Evolutionary conservation across 2,329 filamentous ascomycete species (phyloP).

Genomic region (Apiospora hydei): DNA sequence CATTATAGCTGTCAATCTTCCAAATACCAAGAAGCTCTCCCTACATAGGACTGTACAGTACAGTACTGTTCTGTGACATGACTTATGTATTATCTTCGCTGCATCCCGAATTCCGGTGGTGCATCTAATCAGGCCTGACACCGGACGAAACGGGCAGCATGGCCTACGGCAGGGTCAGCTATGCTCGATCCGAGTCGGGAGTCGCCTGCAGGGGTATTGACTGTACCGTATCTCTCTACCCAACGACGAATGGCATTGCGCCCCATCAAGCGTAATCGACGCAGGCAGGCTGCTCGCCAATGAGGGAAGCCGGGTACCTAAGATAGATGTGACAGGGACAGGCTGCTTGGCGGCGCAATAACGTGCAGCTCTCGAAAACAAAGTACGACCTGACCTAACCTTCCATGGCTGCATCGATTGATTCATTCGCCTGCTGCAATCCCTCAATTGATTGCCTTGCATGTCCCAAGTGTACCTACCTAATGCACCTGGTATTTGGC

Average conservation of each 20-base stretch:
- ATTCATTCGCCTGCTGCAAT: not conserved
- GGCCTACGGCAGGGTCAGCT: not conserved
- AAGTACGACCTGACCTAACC: not conserved
- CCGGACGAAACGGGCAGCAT: conserved; percentile 20
- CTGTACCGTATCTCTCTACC: not conserved
- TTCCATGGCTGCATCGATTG: not conserved
- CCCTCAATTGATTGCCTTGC: not conserved
- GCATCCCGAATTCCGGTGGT: conserved; percentile 10
- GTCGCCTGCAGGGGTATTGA: not conserved
- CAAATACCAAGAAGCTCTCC: conserved; percentile 8
- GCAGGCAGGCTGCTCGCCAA: conserved; percentile 17
- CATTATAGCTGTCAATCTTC: not conserved
- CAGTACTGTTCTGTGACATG: not conserved
- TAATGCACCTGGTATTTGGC: not conserved
- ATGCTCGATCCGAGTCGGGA: conserved; percentile 20
- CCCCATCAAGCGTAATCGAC: not conserved
- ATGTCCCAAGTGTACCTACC: not conserved
- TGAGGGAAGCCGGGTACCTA: not conserved
- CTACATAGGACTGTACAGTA: not conserved
- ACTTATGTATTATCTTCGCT: conserved; percentile 1
- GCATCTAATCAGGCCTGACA: conserved; percentile 9
- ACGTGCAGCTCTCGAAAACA: not conserved
- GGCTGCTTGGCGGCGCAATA: conserved; percentile 3
- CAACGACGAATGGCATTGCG: conserved; percentile 12
- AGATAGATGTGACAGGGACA: conserved; percentile 1